phyloP scores from a whole-genome alignment of 192 early-diverging fungal genomes.

The Coemansia sp. region DNA sequence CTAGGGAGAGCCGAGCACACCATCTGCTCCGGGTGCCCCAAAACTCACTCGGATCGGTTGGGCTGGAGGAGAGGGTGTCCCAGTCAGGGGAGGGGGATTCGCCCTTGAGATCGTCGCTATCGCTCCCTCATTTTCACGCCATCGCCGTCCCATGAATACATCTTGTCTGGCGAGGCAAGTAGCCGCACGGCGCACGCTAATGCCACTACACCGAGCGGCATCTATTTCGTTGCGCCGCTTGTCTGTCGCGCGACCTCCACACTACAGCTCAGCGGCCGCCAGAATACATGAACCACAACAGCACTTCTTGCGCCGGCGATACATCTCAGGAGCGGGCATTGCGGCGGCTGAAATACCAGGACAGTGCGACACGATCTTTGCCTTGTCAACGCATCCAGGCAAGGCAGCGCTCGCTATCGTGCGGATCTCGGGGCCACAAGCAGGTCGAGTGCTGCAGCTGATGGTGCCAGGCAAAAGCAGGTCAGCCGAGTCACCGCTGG shows the following conservation, averaged over 20 bases:
- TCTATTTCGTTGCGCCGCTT: not conserved
- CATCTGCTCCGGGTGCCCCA: too few relatives aligned
- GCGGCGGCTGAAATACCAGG: not conserved
- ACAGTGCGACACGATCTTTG: slow-evolving; percentile 68
- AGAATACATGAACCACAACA: not conserved
- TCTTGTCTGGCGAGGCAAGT: not conserved
- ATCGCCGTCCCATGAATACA: not conserved
- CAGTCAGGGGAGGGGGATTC: not conserved
- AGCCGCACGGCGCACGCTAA: not conserved
- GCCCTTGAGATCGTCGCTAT: not conserved
- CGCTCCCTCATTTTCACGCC: not conserved
- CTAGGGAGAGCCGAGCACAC: too few relatives aligned
- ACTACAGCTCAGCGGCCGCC: not conserved
- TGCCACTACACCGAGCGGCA: not conserved
- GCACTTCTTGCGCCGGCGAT: not conserved
- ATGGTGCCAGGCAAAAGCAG: slow-evolving; percentile 7
- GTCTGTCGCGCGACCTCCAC: not conserved
- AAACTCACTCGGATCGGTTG: too few relatives aligned
- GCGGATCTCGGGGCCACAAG: slow-evolving; percentile 66
- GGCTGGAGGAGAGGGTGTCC: too few relatives aligned
- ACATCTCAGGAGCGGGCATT: not conserved
- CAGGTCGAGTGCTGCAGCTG: slow-evolving; percentile 33
- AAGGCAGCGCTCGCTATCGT: slow-evolving; percentile 81
- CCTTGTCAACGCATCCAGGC: slow-evolving; percentile 71
- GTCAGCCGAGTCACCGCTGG: not conserved